phyloP scores from a whole-genome alignment of 768 basidiomycete genomes.

The Suillus subaureus region DNA sequence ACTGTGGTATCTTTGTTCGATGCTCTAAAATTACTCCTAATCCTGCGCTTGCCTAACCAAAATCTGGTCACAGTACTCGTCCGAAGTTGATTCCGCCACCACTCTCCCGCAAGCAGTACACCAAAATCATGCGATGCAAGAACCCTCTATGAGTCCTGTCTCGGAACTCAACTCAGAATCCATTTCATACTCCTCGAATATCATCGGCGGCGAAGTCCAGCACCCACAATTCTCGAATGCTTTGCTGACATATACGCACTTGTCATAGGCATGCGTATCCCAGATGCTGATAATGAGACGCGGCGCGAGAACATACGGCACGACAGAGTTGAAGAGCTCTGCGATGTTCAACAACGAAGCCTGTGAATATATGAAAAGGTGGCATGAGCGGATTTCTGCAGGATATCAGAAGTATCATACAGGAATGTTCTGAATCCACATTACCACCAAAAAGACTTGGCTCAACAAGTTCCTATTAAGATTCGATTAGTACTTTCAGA shows the following conservation, averaged over 20 bases:
- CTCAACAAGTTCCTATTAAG: background rate
- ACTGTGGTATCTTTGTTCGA: background rate
- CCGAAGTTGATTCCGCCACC: background rate
- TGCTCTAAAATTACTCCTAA: background rate
- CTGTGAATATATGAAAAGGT: background rate
- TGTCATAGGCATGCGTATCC: background rate
- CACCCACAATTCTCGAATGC: background rate
- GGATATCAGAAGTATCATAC: background rate
- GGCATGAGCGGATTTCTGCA: background rate
- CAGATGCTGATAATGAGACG: slow-evolving; percentile 4
- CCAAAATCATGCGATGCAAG: background rate
- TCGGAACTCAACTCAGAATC: background rate
- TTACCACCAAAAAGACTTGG: slow-evolving; percentile 1
- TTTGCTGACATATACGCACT: background rate
- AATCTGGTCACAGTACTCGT: background rate
- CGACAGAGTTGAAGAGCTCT: background rate
- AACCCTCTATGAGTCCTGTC: background rate
- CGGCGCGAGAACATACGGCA: background rate
- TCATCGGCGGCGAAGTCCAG: background rate
- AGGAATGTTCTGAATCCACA: background rate
- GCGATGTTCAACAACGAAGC: background rate
- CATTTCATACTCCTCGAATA: background rate
- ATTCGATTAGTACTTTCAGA: background rate
- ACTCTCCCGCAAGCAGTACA: background rate
- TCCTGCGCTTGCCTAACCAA: background rate